Conservation (phyloP, 768 basidiomycete genomes). For the Coprinopsis strossmayeri region DNA sequence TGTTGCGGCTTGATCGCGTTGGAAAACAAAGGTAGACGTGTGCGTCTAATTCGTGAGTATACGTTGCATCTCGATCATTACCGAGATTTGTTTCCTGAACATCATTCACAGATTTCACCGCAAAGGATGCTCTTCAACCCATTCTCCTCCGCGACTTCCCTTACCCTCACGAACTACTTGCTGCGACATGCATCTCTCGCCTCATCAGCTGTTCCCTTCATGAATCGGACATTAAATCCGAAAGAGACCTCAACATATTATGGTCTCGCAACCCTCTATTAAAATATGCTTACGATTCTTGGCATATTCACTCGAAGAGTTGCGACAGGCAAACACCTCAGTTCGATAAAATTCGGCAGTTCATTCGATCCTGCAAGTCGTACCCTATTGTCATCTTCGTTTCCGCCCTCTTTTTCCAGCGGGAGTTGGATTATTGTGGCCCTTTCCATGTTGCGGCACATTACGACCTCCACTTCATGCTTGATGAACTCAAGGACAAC, state of each 20-base stretch:
- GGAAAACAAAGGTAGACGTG: neutral
- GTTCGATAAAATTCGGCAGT: neutral
- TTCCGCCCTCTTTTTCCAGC: neutral
- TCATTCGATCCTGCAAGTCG: neutral
- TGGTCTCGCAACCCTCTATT: neutral
- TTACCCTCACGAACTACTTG: neutral
- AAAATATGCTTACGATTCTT: neutral
- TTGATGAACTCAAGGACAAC: neutral
- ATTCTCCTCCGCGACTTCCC: neutral
- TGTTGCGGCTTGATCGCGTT: conserved; percentile 1
- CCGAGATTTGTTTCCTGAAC: neutral
- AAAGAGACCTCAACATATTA: neutral
- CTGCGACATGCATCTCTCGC: neutral
- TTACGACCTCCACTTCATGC: neutral
- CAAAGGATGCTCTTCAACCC: neutral
- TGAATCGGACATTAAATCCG: neutral
- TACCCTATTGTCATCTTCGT: neutral
- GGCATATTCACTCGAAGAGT: neutral
- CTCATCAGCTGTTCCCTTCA: neutral
- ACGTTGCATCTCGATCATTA: neutral
- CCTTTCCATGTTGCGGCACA: neutral
- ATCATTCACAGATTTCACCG: conserved; percentile 1
- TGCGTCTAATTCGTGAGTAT: conserved; percentile 5
- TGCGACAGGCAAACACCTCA: neutral
- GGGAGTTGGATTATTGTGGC: neutral